Conservation (phyloP, 2,329 filamentous ascomycete genomes). For the Beauveria sp. region DNA sequence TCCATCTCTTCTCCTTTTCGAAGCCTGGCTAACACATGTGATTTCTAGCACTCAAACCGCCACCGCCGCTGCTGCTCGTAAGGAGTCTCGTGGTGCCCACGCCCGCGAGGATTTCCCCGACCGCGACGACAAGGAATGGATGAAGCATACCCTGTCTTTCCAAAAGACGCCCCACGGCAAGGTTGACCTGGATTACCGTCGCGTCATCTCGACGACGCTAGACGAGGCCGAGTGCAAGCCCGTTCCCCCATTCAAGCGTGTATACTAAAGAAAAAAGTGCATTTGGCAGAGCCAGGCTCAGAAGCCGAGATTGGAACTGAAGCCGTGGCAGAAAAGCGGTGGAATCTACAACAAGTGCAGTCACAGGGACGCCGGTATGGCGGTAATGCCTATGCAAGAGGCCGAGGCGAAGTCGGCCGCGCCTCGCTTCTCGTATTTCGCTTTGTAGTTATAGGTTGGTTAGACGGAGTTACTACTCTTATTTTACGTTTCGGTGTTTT, state of each 20-base stretch:
- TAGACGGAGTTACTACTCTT: constrained; percentile 11
- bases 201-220: constrained; percentile 73
- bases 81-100: constrained; percentile 95
- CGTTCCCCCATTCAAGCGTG: constrained; percentile 93
- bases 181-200: constrained; percentile 79
- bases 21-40: constrained; percentile 10
- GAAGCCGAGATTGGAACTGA: background rate
- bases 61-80: constrained; percentile 80
- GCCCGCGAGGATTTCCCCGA: constrained; percentile 95
- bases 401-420: background rate
- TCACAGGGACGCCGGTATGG: no score
- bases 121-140: constrained; percentile 92
- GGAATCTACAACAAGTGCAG: no score
- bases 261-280: constrained; percentile 52
- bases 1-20: no score
- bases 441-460: constrained; percentile 11
- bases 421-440: constrained; percentile 2
- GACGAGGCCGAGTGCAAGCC: constrained; percentile 95
- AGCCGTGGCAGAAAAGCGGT: background rate
- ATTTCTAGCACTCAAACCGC: constrained; percentile 73
- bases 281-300: background rate
- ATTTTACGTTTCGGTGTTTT: constrained; percentile 7
- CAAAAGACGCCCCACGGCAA: constrained; percentile 88
- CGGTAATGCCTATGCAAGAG: background rate
- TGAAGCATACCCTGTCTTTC: constrained; percentile 98